Conservation (phyloP, 1,284 basidiomycete genomes). For the Veloboletus limbatus region DNA sequence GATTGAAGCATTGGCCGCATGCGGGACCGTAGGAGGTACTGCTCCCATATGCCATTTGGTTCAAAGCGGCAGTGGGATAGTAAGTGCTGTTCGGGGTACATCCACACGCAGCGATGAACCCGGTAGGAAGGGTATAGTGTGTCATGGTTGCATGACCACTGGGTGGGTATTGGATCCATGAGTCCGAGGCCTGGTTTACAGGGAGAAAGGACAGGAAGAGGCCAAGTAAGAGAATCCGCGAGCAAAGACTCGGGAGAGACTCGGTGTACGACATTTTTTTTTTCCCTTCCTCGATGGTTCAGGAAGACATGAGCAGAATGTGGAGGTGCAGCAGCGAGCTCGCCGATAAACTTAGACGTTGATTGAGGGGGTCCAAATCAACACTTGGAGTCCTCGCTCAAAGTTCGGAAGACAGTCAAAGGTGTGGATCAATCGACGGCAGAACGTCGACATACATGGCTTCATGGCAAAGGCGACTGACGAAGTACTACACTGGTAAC, state of each 20-base stretch:
- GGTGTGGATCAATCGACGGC: too few species aligned
- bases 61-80: conserved; percentile 75
- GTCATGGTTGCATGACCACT: conserved; percentile 59
- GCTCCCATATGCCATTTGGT: conserved; percentile 73
- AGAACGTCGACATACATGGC: too few species aligned
- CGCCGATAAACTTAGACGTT: too few species aligned
- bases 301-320: conserved; percentile 16
- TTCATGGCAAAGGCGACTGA: too few species aligned
- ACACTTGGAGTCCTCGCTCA: too few species aligned
- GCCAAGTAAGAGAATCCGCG: conserved; percentile 22
- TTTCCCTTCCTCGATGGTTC: conserved; percentile 1
- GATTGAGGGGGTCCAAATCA: too few species aligned
- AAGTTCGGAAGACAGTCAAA: too few species aligned
- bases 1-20: conserved; percentile 74
- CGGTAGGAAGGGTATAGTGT: conserved; percentile 57
- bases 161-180: conserved; percentile 62
- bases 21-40: conserved; percentile 68
- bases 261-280: conserved; percentile 14
- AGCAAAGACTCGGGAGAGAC: conserved; percentile 8
- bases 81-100: conserved; percentile 67
- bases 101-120: conserved; percentile 59
- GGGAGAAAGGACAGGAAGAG: conserved; percentile 27
- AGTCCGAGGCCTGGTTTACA: conserved; percentile 18
- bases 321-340: too few species aligned
- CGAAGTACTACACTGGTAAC: too few species aligned